Evolutionary conservation across 164 flowering plant species (phyloP).

Genomic region (Vitis labrusca): DNA sequence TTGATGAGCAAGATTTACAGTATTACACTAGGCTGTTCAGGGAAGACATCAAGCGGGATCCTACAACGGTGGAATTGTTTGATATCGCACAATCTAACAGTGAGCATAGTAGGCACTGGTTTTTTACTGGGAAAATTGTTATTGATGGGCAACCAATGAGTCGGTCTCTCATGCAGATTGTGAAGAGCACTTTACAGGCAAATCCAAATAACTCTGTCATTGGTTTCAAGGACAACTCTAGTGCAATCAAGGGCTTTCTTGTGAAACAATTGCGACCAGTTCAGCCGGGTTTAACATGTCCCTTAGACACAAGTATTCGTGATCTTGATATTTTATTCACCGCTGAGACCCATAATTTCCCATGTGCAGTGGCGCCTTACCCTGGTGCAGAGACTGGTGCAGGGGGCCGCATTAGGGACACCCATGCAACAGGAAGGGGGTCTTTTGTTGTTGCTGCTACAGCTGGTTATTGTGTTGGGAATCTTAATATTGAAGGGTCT

Average conservation of each 20-base stretch:
- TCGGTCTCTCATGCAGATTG: constrained; percentile 85
- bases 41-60: constrained; percentile 84
- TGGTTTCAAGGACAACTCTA: constrained; percentile 95
- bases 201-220: constrained; percentile 92
- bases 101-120: constrained; percentile 96
- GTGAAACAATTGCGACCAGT: constrained; percentile 66
- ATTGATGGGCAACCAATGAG: constrained; percentile 73
- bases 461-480: constrained; percentile 96
- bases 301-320: constrained; percentile 31
- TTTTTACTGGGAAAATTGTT: constrained; percentile 84
- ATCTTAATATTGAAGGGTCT: constrained; percentile 80
- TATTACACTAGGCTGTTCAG: constrained; percentile 78
- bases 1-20: constrained; percentile 90
- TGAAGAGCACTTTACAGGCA: constrained; percentile 82
- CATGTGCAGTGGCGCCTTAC: constrained; percentile 97
- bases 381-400: constrained; percentile 99
- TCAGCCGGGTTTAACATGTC: constrained; percentile 66
- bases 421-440: constrained; percentile 96
- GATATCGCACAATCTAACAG: constrained; percentile 98
- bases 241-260: constrained; percentile 82
- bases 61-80: constrained; percentile 89
- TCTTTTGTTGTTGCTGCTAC: constrained; percentile 88
- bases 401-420: constrained; percentile 95
- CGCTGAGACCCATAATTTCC: constrained; percentile 97
- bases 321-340: constrained; percentile 87